Evolutionary conservation across 331 rosid genomes (phyloP).

Genomic region (Acacia concinna): DNA sequence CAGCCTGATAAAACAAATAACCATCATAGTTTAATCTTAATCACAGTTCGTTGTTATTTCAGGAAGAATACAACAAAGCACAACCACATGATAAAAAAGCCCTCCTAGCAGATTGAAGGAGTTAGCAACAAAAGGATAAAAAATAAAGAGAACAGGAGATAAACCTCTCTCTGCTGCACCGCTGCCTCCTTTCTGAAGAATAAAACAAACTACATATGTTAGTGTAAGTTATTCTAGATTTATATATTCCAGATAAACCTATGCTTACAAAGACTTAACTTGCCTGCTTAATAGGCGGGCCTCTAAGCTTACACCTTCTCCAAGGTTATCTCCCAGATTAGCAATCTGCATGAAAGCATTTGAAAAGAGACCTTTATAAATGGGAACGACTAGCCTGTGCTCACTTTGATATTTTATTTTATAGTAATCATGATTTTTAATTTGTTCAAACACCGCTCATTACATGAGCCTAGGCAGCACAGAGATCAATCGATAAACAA

Average conservation of each 20-base stretch:
- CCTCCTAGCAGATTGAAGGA: neutral
- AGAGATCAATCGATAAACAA: slow-evolving; percentile 3
- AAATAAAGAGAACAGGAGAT: neutral
- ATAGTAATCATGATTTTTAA: neutral
- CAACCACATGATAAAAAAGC: slow-evolving; percentile 13
- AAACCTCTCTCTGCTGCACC: slow-evolving; percentile 93
- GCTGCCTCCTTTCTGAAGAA: slow-evolving; percentile 91
- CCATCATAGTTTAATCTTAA: slow-evolving; percentile 7
- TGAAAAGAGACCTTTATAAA: neutral
- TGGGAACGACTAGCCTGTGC: neutral
- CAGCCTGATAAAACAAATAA: slow-evolving; percentile 59
- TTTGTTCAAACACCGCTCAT: neutral
- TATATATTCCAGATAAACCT: neutral
- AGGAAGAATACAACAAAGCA: slow-evolving; percentile 5
- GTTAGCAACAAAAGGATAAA: neutral
- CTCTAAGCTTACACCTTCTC: slow-evolving; percentile 86
- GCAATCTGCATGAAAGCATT: slow-evolving; percentile 56
- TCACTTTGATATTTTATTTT: neutral
- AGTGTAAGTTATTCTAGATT: slow-evolving; percentile 17
- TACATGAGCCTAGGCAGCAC: neutral
- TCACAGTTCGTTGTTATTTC: neutral
- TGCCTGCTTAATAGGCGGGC: slow-evolving; percentile 91
- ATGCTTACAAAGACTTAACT: slow-evolving; percentile 30
- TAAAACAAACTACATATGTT: slow-evolving; percentile 34
- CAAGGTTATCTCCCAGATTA: slow-evolving; percentile 73